Evolutionary conservation across 75 land plant species (phyloP).

Genomic region (Pseudotsuga menziesii): DNA sequence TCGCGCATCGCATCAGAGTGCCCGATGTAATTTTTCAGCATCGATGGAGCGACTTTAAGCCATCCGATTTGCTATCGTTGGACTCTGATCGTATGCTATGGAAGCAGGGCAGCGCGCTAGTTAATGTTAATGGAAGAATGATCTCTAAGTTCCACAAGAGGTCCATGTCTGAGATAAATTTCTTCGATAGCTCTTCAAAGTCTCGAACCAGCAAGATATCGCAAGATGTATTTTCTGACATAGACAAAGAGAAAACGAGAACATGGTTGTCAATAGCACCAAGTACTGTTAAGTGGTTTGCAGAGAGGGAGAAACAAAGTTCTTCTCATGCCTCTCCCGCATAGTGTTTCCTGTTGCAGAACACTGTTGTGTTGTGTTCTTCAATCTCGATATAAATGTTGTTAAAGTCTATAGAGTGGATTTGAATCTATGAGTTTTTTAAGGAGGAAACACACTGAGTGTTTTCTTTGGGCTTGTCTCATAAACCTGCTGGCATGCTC

Average conservation of each 20-base stretch:
- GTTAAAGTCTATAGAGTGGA: too few relatives aligned
- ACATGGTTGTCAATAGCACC: constrained; percentile 82
- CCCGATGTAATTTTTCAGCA: constrained; percentile 29
- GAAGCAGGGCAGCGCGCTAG: constrained; percentile 7
- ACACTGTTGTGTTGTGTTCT: too few relatives aligned
- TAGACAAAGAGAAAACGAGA: constrained; percentile 46
- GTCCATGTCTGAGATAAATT: constrained; percentile 1
- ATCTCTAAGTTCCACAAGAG: not conserved
- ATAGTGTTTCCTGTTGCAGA: not conserved
- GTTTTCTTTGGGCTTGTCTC: not conserved
- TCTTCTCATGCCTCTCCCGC: not conserved
- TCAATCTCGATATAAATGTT: too few relatives aligned
- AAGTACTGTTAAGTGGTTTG: constrained; percentile 53
- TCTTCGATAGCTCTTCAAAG: not conserved
- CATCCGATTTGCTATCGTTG: constrained; percentile 63
- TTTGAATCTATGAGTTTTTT: too few relatives aligned
- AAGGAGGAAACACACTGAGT: too few relatives aligned
- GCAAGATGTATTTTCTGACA: not conserved
- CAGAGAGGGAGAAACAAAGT: constrained; percentile 27
- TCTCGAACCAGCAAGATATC: not conserved
- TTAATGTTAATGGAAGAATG: not conserved
- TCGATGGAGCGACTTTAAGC: constrained; percentile 72
- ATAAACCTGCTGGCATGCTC: not conserved
- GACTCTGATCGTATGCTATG: constrained; percentile 37
- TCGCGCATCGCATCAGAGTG: constrained; percentile 65